Conservation (phyloP, 164 flowering plant species). For the Stephania japonica region DNA sequence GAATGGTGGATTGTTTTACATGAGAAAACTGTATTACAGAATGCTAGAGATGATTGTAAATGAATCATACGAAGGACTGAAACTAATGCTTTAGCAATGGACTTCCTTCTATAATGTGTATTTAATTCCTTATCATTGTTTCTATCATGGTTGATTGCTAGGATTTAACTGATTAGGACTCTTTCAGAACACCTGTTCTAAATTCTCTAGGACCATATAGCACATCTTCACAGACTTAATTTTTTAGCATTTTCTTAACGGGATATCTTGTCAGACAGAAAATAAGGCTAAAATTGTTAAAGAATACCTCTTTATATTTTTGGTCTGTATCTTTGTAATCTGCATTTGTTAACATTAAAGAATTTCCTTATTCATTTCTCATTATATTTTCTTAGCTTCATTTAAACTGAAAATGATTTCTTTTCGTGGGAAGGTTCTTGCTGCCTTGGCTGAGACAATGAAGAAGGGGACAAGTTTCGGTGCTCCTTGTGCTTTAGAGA, state of each 20-base stretch:
- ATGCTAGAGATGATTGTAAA: neutral
- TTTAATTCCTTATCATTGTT: neutral
- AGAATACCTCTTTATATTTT: neutral
- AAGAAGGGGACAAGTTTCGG: constrained; percentile 98
- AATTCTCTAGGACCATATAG: neutral
- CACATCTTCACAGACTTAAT: neutral
- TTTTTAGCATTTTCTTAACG: neutral
- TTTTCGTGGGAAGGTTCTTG: constrained; percentile 50
- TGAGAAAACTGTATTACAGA: neutral
- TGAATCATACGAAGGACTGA: neutral
- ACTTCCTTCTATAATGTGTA: too few species aligned
- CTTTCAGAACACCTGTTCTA: neutral
- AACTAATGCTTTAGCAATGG: too few species aligned
- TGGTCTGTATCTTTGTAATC: neutral
- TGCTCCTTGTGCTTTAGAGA: constrained; percentile 91
- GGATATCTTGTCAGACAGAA: neutral
- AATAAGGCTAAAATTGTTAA: neutral
- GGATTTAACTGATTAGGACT: neutral
- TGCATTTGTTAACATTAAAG: neutral
- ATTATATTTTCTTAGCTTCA: neutral
- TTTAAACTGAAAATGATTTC: neutral
- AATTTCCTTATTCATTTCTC: neutral
- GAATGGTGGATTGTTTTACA: neutral
- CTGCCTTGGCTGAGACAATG: constrained; percentile 83
- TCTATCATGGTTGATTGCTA: neutral